Evolutionary conservation across 352 stramenopile species (phyloP).

Genomic region (Aphanomyces stellatus): DNA sequence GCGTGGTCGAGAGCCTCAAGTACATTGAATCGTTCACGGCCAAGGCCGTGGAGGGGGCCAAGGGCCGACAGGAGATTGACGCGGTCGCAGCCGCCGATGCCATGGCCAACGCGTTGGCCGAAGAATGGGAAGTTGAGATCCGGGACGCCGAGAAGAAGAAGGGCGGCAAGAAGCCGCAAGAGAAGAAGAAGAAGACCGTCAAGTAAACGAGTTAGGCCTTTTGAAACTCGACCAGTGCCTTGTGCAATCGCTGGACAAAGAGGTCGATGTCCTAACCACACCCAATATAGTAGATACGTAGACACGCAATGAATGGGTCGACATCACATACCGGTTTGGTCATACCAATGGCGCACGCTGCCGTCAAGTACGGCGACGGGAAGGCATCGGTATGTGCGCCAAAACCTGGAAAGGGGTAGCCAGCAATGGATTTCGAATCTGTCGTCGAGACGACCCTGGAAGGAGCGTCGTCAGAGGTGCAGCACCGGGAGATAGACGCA

Average conservation of each 20-base stretch:
- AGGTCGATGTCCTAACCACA: constrained; percentile 79
- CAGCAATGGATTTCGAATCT: constrained; percentile 84
- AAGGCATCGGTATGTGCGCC: constrained; percentile 87
- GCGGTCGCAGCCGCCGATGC: constrained; percentile 65
- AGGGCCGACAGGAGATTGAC: constrained; percentile 69
- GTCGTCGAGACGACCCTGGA: constrained; percentile 81
- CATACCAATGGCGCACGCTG: constrained; percentile 95
- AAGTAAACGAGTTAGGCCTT: constrained; percentile 40
- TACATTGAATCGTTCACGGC: constrained; percentile 84
- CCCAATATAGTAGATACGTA: not conserved
- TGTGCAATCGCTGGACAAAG: constrained; percentile 89
- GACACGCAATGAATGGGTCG: not conserved
- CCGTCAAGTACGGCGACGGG: constrained; percentile 91
- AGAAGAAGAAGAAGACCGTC: no score
- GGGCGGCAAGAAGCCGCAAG: constrained; percentile 61
- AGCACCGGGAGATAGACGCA: constrained; percentile 15
- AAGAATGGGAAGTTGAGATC: constrained; percentile 53
- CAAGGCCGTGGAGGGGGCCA: constrained; percentile 78
- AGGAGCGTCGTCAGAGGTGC: not conserved
- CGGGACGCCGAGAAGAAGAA: constrained; percentile 30
- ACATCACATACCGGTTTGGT: constrained; percentile 24
- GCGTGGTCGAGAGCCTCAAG: constrained; percentile 70
- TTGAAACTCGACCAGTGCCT: constrained; percentile 84
- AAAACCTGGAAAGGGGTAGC: constrained; percentile 87
- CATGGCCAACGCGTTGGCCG: constrained; percentile 60